Conservation (phyloP, 164 flowering plant genomes). For the Vitis rotundifolia region DNA sequence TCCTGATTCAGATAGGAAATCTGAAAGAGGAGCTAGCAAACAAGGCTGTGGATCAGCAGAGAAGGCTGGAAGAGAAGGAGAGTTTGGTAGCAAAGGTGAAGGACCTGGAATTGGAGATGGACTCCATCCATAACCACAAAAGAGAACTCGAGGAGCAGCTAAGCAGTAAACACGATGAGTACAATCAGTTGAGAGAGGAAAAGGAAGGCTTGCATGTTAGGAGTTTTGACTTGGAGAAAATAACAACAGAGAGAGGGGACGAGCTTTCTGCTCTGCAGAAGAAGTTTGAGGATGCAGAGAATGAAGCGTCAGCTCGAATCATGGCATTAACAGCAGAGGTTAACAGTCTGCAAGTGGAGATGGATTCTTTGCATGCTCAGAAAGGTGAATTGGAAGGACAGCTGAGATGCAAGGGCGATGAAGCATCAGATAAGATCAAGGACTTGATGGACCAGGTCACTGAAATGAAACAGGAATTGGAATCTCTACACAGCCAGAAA, state of each 20-base stretch:
- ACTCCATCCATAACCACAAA: constrained; percentile 29
- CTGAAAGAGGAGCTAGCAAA: constrained; percentile 27
- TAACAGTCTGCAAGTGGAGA: constrained; percentile 19
- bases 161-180: constrained; percentile 23
- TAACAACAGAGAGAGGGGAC: constrained; percentile 27
- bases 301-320: constrained; percentile 31
- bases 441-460: constrained; percentile 25
- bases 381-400: constrained; percentile 40
- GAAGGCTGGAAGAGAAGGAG: constrained; percentile 28
- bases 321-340: constrained; percentile 29
- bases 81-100: constrained; percentile 18
- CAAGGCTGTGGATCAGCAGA: constrained; percentile 26
- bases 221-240: constrained; percentile 34
- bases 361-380: constrained; percentile 22
- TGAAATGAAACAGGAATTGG: constrained; percentile 31
- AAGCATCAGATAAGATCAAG: constrained; percentile 29
- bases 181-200: constrained; percentile 34
- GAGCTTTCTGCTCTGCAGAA: constrained; percentile 35
- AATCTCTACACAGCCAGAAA: constrained; percentile 29
- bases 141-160: constrained; percentile 33
- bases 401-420: constrained; percentile 23
- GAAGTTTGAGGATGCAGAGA: constrained; percentile 22
- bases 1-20: constrained; percentile 22
- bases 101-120: constrained; percentile 21
- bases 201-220: constrained; percentile 27